phyloP scores from a whole-genome alignment of 116 monocot genomes.

The Dioscorea cayenensis region DNA sequence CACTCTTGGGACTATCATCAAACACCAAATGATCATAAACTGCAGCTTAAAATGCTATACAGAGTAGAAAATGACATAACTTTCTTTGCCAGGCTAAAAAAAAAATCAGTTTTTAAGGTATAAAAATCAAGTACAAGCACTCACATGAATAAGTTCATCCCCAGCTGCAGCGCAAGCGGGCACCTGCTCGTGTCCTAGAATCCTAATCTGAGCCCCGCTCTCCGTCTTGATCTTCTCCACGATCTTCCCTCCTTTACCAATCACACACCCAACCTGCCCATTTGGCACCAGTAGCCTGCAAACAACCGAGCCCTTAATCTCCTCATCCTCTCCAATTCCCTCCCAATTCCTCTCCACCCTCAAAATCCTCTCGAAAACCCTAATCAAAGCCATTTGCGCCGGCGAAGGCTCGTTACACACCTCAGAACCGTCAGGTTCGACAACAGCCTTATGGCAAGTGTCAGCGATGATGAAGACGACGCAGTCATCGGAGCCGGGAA shows the following conservation, averaged over 20 bases:
- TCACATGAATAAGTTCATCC: conserved; percentile 39
- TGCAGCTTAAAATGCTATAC: no score
- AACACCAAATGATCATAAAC: no score
- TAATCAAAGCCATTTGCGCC: conserved; percentile 23
- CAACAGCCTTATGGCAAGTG: neutral
- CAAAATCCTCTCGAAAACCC: conserved; percentile 25
- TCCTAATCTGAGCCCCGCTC: conserved; percentile 30
- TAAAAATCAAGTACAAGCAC: neutral
- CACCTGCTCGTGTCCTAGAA: conserved; percentile 21
- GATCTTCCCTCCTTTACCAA: conserved; percentile 37
- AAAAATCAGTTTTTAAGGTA: neutral
- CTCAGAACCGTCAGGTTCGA: neutral
- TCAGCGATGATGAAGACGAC: conserved; percentile 26
- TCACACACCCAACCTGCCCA: conserved; percentile 25
- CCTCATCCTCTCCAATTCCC: conserved; percentile 17
- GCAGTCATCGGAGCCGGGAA: conserved; percentile 31
- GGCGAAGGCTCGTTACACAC: conserved; percentile 8
- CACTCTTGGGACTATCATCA: no score
- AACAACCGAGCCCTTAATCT: conserved; percentile 9
- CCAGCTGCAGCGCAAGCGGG: conserved; percentile 11
- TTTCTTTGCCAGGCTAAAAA: neutral
- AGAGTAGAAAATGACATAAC: no score
- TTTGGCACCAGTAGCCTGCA: conserved; percentile 24
- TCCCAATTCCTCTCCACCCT: conserved; percentile 5
- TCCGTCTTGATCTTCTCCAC: conserved; percentile 29